These are phyloP conservation scores for Catunica adiposa DNA, from an alignment of 2,329 filamentous ascomycete species.

Conservation along the genomic window DNA sequence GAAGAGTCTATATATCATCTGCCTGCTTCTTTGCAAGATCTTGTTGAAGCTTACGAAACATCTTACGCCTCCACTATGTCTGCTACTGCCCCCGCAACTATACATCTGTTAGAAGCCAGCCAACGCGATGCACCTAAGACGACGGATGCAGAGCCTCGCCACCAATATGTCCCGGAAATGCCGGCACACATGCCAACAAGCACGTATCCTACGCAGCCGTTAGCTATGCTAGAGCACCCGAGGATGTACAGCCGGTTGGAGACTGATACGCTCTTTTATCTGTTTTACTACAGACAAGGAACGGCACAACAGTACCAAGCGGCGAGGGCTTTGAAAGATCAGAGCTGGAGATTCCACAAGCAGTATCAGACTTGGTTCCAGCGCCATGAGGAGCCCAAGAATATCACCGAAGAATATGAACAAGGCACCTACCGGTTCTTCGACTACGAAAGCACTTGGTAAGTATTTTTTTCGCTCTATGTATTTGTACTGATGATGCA, in stretches of 20 bases:
- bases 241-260: conserved; percentile 78
- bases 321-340: conserved; percentile 90
- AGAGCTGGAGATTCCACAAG: conserved; percentile 98
- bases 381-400: conserved; percentile 93
- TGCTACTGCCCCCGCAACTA: conserved; percentile 46
- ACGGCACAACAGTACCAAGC: conserved; percentile 91
- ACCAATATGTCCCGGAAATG: conserved; percentile 69
- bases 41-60: conserved; percentile 78
- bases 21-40: conserved; percentile 71
- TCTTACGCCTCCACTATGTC: conserved; percentile 54
- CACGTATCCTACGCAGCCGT: conserved; percentile 84
- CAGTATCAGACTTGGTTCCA: conserved; percentile 99
- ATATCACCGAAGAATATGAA: conserved; percentile 95
- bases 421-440: conserved; percentile 99
- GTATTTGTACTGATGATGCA: background rate
- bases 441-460: conserved; percentile 99
- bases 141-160: conserved; percentile 63
- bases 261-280: conserved; percentile 91
- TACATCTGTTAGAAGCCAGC: conserved; percentile 61
- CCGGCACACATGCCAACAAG: conserved; percentile 57
- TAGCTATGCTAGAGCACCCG: conserved; percentile 81
- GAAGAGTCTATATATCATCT: conserved; percentile 87
- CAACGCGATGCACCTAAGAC: conserved; percentile 58
- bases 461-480: conserved; percentile 24
- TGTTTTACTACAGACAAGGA: conserved; percentile 97